A percentile compares a stretch with the other conserved stretches of the same genome.
phyloP scores from a whole-genome alignment of 306 rosid species.

The Citrullus mucosospermus region DNA sequence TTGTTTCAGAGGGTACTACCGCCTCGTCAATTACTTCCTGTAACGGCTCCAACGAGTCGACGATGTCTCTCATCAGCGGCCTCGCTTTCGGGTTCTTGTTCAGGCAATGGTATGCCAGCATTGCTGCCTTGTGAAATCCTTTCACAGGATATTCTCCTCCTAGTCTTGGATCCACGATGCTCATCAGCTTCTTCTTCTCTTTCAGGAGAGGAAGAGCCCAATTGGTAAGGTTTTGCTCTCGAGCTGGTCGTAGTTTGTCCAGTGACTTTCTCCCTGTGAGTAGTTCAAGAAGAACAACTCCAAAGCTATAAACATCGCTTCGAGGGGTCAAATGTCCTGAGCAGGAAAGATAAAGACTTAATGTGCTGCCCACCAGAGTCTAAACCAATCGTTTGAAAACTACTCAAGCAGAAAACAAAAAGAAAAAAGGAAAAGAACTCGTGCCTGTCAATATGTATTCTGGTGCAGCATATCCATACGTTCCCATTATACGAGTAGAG shows the following conservation, averaged over 20 bases:
- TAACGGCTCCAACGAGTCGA: conserved; percentile 93
- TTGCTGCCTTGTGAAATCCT: conserved; percentile 80
- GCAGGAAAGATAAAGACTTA: not conserved
- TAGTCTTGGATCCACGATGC: conserved; percentile 68
- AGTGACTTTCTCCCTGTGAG: conserved; percentile 75
- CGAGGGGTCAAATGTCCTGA: conserved; percentile 90
- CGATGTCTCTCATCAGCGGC: conserved; percentile 91
- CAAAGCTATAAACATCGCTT: conserved; percentile 93
- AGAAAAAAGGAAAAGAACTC: not conserved
- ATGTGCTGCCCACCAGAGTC: not conserved
- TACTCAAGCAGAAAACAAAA: not conserved
- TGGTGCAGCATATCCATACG: conserved; percentile 98
- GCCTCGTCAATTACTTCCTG: conserved; percentile 29
- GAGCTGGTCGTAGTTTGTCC: conserved; percentile 68
- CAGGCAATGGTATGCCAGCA: conserved; percentile 87
- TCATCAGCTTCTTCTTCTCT: conserved; percentile 73
- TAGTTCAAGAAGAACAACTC: conserved; percentile 91
- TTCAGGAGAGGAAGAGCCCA: conserved; percentile 92
- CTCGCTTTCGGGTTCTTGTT: conserved; percentile 94
- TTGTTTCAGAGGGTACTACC: conserved; percentile 23
- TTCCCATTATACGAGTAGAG: conserved; percentile 94
- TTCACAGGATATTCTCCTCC: conserved; percentile 70
- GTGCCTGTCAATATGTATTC: conserved; percentile 92
- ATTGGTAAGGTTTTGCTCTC: conserved; percentile 85
- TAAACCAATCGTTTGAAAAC: not conserved